Base-by-base conservation (phyloP, 148 eudicot species). In the Amaranthus cruentus region DNA sequence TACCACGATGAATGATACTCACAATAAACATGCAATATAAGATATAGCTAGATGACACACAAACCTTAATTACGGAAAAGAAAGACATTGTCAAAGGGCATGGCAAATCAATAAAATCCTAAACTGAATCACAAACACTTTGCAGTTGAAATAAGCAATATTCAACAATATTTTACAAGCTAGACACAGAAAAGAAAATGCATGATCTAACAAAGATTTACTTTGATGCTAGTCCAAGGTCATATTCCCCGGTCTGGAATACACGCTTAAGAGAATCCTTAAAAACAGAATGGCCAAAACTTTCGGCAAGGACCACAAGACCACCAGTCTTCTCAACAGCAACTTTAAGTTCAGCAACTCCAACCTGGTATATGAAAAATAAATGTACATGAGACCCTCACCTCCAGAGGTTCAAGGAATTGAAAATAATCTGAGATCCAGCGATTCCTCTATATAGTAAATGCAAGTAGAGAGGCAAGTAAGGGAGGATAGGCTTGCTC, bases 231-330 rank as follows among this genome's bases (percentile, higher is more conserved):
- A 89, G 87, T 72, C 91, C 97, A 55, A 95, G 93, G 81, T 89
- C 97, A 73, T 84, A 48, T 75, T 87, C 97, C 73, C 93, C 89
- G 55, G 89, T 77, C 70, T 86, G 97, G 70, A 90, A 90, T 75
- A 95, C 77, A 73, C 79, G 97, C 79, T 86, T 85, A 52, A 95
- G 80, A 68, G 98, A 91, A 62, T 95, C 97, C 87, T 90, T 95
- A 77, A 95, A 95, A 71, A 90, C 93, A 50, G 93, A 87, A 86
- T 95, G 98, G 67, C 97, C 97, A 87, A 95, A 95, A 84, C 98
- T 95, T 84, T 95, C 98, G 70, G 97, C 96, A 62, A 95, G 91
- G 76, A 91, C 96, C 69, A 88, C 93, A 85, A 95, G 88, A 38
- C 98, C 98, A 52, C 98, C 98, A 74, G 98, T 89, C 80, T 75